Evolutionary conservation across 192 early-diverging fungal species (phyloP), one percentile per base, ranked within the genome.

Genomic region (Rhizoclosmatium sp.): DNA sequence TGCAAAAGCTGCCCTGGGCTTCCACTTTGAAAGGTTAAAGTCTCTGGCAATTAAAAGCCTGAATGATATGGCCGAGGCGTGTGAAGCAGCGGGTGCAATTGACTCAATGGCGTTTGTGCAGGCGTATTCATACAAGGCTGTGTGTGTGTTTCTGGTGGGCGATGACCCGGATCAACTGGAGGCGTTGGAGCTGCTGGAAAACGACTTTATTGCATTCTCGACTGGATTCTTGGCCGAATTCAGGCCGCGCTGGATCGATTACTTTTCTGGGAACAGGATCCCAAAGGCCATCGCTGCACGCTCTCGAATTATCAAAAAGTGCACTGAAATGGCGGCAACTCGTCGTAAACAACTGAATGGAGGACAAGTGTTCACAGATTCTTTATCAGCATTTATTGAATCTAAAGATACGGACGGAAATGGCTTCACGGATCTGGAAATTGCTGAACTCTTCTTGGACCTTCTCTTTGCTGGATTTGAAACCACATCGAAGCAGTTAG

Each of bases 381-480:
- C 67, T 9, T 1, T 69, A 14, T 69, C 67, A 1, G 39, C 67
- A 1, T 69, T 69, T 47, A 69, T 69, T 47, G 67, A 69, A 14
- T 41, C 67, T 0, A 69, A 39, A 45, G 67, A 69, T 47, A 42
- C 39, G 4, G 10, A 10, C 10, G 67, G 67, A 42, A 47, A 69
- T 69, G 12, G 19, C 46, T 69, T 69, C 7, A 69, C 39, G 19
- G 67, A 69, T 45, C 7, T 42, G n/a, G 67, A 69, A 10, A 47
- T 69, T 47, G 67, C 67, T 4, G 67, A 47, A 9, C 46, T 69
- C 10, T 69, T 69, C 46, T 69, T 69, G 47, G 67, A 42, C 9
- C 31, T 69, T 19, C 46, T 69, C 31, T 42, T 69, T 23, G 67
- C 67, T 12, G 67, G 67, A 10, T 69, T 69, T 47, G 67, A 69